A percentile compares a stretch with the other conserved stretches of the same genome.
phyloP scores from a whole-genome alignment of 768 basidiomycete genomes.

The Termitomyces sp. region DNA sequence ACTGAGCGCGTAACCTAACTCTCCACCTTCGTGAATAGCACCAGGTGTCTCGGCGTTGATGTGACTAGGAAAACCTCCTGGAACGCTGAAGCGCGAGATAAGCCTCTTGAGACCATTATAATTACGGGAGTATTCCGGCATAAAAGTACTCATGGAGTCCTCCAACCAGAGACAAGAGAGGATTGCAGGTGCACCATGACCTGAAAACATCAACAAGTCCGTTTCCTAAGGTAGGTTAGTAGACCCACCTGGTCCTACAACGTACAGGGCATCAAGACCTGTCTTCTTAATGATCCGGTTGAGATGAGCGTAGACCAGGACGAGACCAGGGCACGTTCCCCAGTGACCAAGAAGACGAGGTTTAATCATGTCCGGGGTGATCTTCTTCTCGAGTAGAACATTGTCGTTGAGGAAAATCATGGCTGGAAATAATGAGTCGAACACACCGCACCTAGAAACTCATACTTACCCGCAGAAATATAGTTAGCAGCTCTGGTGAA shows the following conservation, averaged over 20 bases:
- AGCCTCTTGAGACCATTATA: slow-evolving; percentile 57
- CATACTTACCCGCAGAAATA: slow-evolving; percentile 57
- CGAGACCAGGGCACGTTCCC: slow-evolving; percentile 79
- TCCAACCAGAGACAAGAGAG: slow-evolving; percentile 87
- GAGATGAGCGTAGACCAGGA: slow-evolving; percentile 66
- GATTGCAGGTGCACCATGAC: slow-evolving; percentile 84
- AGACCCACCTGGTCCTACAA: slow-evolving; percentile 67
- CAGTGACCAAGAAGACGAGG: slow-evolving; percentile 76
- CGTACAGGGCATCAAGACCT: slow-evolving; percentile 60
- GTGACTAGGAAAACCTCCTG: slow-evolving; percentile 80
- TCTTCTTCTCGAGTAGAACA: slow-evolving; percentile 53
- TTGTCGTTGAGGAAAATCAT: slow-evolving; percentile 84
- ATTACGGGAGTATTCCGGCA: slow-evolving; percentile 53
- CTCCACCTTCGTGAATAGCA: slow-evolving; percentile 87
- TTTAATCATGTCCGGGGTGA: slow-evolving; percentile 72
- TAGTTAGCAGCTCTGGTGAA: slow-evolving; percentile 65
- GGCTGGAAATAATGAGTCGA: slow-evolving; percentile 30
- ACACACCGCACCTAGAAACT: neutral
- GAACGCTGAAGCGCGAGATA: slow-evolving; percentile 70
- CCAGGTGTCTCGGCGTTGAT: slow-evolving; percentile 86
- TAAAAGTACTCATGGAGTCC: slow-evolving; percentile 56
- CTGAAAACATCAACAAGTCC: slow-evolving; percentile 18
- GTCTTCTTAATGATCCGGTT: slow-evolving; percentile 59
- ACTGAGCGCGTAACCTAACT: slow-evolving; percentile 83
- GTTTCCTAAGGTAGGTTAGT: neutral